Percentiles rank a stretch among this genome's conserved stretches.
These are phyloP conservation scores for Phaeoacremonium minimum DNA, from an alignment of 2,329 filamentous ascomycete genomes.

Conservation along the genomic window DNA sequence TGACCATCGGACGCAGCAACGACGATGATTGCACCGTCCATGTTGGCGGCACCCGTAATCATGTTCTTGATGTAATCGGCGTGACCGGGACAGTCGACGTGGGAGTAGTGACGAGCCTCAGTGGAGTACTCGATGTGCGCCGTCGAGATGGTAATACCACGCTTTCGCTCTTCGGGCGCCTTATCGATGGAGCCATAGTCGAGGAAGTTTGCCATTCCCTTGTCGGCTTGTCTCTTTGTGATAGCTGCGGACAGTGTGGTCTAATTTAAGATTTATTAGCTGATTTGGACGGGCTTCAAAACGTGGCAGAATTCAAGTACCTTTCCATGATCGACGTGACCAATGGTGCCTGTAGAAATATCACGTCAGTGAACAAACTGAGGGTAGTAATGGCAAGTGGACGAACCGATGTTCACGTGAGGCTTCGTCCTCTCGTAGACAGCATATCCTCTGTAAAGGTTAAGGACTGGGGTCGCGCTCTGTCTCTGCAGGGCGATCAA, in stretches of 20 bases:
- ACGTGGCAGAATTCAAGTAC: constrained; percentile 40
- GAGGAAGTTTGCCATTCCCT: constrained; percentile 90
- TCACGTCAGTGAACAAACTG: constrained; percentile 12
- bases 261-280: constrained; percentile 40
- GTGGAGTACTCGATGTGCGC: constrained; percentile 98
- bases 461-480: constrained; percentile 60
- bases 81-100: constrained; percentile 99
- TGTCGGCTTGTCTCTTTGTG: constrained; percentile 95
- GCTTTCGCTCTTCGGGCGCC: constrained; percentile 98
- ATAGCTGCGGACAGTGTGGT: constrained; percentile 98
- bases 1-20: constrained; percentile 97
- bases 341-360: constrained; percentile 73
- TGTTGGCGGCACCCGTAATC: constrained; percentile 99
- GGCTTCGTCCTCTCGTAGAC: constrained; percentile 88
- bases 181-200: constrained; percentile 99
- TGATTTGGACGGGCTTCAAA: neutral
- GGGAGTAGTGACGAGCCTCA: constrained; percentile 91
- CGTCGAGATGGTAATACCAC: constrained; percentile 98
- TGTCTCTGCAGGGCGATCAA: constrained; percentile 75
- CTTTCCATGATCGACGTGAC: constrained; percentile 99
- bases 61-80: constrained; percentile 99
- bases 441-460: constrained; percentile 62
- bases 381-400: neutral
- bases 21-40: constrained; percentile 98
- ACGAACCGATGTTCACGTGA: constrained; percentile 92